Base-by-base conservation (phyloP, 768 basidiomycete species). In the Boletus patriciae region DNA sequence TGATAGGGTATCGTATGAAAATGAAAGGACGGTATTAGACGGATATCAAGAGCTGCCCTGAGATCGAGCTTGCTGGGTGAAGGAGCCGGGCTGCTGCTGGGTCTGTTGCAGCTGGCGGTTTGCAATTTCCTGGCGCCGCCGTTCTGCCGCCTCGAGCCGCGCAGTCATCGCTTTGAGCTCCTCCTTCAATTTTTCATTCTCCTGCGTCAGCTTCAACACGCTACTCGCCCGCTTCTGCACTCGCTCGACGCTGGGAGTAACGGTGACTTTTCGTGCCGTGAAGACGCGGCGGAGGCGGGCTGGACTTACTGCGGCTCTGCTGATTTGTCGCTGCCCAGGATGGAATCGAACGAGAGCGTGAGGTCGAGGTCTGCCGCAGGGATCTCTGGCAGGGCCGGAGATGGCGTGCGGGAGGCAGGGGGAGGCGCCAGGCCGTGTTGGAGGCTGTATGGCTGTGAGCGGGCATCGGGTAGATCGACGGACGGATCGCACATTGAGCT, bases 171-270 rank as follows among this genome's bases (percentile, higher is more conserved):
- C 87, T 66, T 78, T 83, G 66, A 92, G 79, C 72, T 90, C 84
- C 48, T 80, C 85, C 72, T 87, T 85, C 58, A 92, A 75, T 70
- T 85, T 87, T 70, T 88, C 86, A 70, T 91, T 87, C 77, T 92
- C 90, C 74, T 87, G 79, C 21, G 86, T 79, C 36, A 92, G 77
- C 66, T 87, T 89, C 66, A 88, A 70, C 56, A 92, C 87, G 70
- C 87, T 90, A 64, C 86, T 88, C 41, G 83, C 85, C 59, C 90
- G 84, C 73, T 90, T 91, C 68, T 88, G 76, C 61, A 81, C 69
- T 55, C 70, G 72, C 60, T 76, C 71, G 33, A 25, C 60, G 45
- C 71, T 73, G 61, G 46, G 51, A 55, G 49, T 38, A 46, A 68
- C 63, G 64, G 66, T 74, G 68, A 74, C 62, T 64, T 64, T 70